These are phyloP conservation scores for Beverwykella pulmonaria DNA, from an alignment of 495 filamentous ascomycete genomes.

Conservation along the genomic window DNA sequence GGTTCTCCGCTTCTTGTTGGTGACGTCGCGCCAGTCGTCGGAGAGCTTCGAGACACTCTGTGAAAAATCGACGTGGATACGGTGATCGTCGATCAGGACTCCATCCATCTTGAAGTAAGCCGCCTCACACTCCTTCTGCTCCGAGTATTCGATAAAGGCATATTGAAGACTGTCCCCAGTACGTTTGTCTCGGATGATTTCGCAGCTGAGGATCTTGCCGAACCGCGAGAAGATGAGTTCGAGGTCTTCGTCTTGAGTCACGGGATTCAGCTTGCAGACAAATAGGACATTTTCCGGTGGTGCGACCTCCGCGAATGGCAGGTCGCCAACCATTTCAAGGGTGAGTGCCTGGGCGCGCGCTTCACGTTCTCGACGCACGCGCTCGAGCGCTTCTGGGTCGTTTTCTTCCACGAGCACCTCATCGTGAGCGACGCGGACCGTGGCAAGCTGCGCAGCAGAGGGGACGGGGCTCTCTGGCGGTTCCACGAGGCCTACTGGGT, in stretches of 20 bases:
- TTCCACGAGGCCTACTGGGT: constrained; percentile 72
- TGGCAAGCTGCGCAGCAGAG: constrained; percentile 81
- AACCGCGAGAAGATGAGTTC: constrained; percentile 96
- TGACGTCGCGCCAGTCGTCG: constrained; percentile 85
- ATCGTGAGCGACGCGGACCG: constrained; percentile 87
- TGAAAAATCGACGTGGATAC: constrained; percentile 98
- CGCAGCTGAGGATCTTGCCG: constrained; percentile 91
- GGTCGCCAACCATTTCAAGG: constrained; percentile 95
- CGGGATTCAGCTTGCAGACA: constrained; percentile 97
- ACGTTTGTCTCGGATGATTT: constrained; percentile 92
- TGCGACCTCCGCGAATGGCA: constrained; percentile 97
- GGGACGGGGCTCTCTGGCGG: constrained; percentile 81
- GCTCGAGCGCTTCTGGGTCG: constrained; percentile 78
- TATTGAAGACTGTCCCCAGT: constrained; percentile 96
- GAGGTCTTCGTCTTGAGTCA: constrained; percentile 93
- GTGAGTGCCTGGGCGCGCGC: constrained; percentile 93
- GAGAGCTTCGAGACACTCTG: constrained; percentile 90
- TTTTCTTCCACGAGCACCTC: constrained; percentile 76
- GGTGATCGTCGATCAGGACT: constrained; percentile 93
- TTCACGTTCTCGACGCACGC: constrained; percentile 81
- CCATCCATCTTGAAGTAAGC: constrained; percentile 99
- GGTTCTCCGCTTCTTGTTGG: constrained; percentile 77
- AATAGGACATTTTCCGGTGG: constrained; percentile 97
- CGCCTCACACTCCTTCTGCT: constrained; percentile 88
- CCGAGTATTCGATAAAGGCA: constrained; percentile 95